Percentiles rank a stretch among this genome's conserved stretches.
phyloP scores from a whole-genome alignment of 2,329 filamentous ascomycete genomes.

The Nakataea oryzae region DNA sequence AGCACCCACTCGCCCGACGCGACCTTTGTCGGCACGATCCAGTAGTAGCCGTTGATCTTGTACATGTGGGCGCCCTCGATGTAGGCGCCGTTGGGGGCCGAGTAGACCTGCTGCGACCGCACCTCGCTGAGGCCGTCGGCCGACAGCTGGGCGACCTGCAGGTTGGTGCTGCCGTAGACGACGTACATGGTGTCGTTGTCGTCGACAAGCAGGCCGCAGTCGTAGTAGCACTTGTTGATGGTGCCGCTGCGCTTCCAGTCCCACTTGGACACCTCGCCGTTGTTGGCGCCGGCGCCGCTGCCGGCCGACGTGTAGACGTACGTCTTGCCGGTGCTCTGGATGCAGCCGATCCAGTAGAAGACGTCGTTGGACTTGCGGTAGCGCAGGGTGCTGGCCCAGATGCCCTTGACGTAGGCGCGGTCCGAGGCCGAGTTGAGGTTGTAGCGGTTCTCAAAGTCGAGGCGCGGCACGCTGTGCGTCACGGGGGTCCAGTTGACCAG shows the following conservation, averaged over 20 bases:
- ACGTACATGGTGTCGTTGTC: slow-evolving; percentile 51
- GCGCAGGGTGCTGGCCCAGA: slow-evolving; percentile 43
- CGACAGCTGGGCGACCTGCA: slow-evolving; percentile 40
- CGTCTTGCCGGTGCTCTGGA: slow-evolving; percentile 32
- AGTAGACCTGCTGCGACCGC: slow-evolving; percentile 32
- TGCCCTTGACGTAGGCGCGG: slow-evolving; percentile 39
- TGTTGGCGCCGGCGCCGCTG: slow-evolving; percentile 31
- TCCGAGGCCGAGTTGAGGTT: slow-evolving; percentile 26
- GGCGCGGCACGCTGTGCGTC: slow-evolving; percentile 31
- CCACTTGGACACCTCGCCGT: slow-evolving; percentile 20
- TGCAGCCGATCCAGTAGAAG: slow-evolving; percentile 50
- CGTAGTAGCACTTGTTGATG: slow-evolving; percentile 38
- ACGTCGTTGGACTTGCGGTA: slow-evolving; percentile 36
- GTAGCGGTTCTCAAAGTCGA: slow-evolving; percentile 37
- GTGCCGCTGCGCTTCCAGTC: slow-evolving; percentile 9
- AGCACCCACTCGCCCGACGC: slow-evolving; percentile 34
- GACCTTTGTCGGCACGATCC: slow-evolving; percentile 38
- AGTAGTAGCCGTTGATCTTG: slow-evolving; percentile 44
- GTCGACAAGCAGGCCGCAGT: slow-evolving; percentile 46
- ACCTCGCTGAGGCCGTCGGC: slow-evolving; percentile 34
- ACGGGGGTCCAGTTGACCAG: slow-evolving; percentile 40
- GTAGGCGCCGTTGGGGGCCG: slow-evolving; percentile 18
- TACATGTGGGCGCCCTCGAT: slow-evolving; percentile 47
- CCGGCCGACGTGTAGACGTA: slow-evolving; percentile 40
- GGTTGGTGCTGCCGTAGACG: slow-evolving; percentile 36